Evolutionary conservation across 371 early-diverging fungal species (phyloP).

Genomic region (Batkoa obscura): DNA sequence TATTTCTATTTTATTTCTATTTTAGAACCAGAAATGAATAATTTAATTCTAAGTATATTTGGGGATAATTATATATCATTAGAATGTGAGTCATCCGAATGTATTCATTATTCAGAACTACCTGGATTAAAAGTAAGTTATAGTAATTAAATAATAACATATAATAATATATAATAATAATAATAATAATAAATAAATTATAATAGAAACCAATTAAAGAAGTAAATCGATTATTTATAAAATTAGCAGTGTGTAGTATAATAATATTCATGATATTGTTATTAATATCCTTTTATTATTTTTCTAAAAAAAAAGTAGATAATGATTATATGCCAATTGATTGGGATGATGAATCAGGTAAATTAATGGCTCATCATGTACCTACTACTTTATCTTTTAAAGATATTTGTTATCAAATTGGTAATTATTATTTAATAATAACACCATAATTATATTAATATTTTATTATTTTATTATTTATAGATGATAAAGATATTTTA

Average conservation of each 20-base stretch:
- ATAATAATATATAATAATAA: no score
- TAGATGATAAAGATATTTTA: constrained; percentile 27
- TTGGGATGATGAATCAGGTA: constrained; percentile 37
- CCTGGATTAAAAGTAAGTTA: constrained; percentile 35
- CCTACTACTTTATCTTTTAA: constrained; percentile 46
- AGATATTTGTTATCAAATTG: constrained; percentile 36
- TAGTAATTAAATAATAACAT: no score
- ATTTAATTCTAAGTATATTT: constrained; percentile 43
- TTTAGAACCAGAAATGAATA: constrained; percentile 48
- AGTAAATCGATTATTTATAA: constrained; percentile 34
- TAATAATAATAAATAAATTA: no score
- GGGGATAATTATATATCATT: constrained; percentile 57
- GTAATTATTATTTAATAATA: constrained; percentile 7
- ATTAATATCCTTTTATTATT: background rate
- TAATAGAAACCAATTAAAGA: no score
- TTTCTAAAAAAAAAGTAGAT: background rate
- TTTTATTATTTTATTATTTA: no score
- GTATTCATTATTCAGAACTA: constrained; percentile 68
- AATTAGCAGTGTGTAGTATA: constrained; percentile 34
- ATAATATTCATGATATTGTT: constrained; percentile 26
- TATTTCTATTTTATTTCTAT: background rate
- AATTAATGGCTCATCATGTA: constrained; percentile 50
- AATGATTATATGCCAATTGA: constrained; percentile 6
- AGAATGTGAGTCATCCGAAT: constrained; percentile 57
- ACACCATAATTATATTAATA: background rate